These are phyloP conservation scores for Pluteus cervinus DNA, from an alignment of 768 basidiomycete species.

Conservation along the genomic window DNA sequence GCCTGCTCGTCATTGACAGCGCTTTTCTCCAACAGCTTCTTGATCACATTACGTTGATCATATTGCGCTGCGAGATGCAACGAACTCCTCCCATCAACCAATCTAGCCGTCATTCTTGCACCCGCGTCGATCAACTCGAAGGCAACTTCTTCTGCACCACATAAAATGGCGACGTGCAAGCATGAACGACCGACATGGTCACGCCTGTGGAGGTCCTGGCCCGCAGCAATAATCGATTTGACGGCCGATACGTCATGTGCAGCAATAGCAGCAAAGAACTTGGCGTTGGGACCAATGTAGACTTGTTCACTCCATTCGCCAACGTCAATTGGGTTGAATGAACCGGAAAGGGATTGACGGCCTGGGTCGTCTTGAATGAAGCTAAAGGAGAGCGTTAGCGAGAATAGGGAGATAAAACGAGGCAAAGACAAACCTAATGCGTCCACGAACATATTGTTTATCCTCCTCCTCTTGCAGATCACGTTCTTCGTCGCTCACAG, in stretches of 20 bases:
- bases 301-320: conserved; percentile 62
- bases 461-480: conserved; percentile 48
- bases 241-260: conserved; percentile 35
- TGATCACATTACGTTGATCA: conserved; percentile 33
- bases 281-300: conserved; percentile 48
- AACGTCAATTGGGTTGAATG: conserved; percentile 61
- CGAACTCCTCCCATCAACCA: conserved; percentile 50
- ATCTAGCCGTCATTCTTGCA: conserved; percentile 46
- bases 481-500: conserved; percentile 50
- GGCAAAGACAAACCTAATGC: conserved; percentile 35
- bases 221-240: conserved; percentile 31
- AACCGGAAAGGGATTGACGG: conserved; percentile 54
- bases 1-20: conserved; percentile 27
- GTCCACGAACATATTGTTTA: conserved; percentile 45
- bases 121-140: conserved; percentile 48
- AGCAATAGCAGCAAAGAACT: conserved; percentile 53
- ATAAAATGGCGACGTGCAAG: conserved; percentile 52
- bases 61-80: conserved; percentile 53
- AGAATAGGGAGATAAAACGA: background rate
- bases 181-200: conserved; percentile 59
- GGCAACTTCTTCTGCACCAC: conserved; percentile 38
- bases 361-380: conserved; percentile 59
- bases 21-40: conserved; percentile 48
- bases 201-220: conserved; percentile 42
- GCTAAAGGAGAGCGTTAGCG: conserved; percentile 19